A percentile compares a stretch with the other conserved stretches of the same genome.
Evolutionary conservation across 495 filamentous ascomycete genomes (phyloP).

Genomic region (Bacidia gigantensis): DNA sequence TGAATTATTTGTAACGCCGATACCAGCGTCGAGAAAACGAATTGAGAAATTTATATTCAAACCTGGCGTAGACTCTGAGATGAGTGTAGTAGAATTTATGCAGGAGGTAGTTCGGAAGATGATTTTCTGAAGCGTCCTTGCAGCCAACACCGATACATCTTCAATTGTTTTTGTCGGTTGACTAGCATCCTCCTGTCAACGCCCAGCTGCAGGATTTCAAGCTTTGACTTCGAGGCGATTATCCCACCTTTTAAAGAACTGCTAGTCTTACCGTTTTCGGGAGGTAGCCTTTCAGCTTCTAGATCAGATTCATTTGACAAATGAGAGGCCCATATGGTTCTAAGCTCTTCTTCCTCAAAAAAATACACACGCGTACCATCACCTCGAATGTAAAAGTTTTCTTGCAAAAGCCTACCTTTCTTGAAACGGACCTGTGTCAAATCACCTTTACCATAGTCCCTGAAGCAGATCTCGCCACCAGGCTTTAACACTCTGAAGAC

Average conservation of each 20-base stretch:
- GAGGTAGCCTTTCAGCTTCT: background rate
- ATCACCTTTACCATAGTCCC: conserved; percentile 92
- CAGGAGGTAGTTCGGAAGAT: too few species aligned
- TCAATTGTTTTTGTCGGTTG: conserved; percentile 75
- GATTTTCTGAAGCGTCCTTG: conserved; percentile 82
- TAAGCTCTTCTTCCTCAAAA: conserved; percentile 75
- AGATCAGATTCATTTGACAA: background rate
- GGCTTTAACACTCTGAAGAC: conserved; percentile 70
- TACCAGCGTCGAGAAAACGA: too few species aligned
- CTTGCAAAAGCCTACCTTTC: conserved; percentile 78
- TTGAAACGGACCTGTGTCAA: conserved; percentile 93
- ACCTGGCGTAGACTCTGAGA: too few species aligned
- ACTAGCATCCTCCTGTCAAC: conserved; percentile 80
- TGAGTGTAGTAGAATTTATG: too few species aligned
- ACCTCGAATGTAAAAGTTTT: conserved; percentile 93
- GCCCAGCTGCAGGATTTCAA: conserved; percentile 63
- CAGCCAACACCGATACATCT: conserved; percentile 98
- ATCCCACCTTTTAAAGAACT: too few species aligned
- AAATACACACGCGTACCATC: conserved; percentile 97
- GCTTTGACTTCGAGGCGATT: conserved; percentile 21
- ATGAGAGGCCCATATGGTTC: conserved; percentile 49
- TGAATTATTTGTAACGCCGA: too few species aligned
- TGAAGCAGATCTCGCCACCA: conserved; percentile 79
- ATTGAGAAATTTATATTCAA: too few species aligned
- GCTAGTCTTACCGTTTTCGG: too few species aligned